Conservation (phyloP, 208 protist genomes). For the Acanthamoeba lenticulata region DNA sequence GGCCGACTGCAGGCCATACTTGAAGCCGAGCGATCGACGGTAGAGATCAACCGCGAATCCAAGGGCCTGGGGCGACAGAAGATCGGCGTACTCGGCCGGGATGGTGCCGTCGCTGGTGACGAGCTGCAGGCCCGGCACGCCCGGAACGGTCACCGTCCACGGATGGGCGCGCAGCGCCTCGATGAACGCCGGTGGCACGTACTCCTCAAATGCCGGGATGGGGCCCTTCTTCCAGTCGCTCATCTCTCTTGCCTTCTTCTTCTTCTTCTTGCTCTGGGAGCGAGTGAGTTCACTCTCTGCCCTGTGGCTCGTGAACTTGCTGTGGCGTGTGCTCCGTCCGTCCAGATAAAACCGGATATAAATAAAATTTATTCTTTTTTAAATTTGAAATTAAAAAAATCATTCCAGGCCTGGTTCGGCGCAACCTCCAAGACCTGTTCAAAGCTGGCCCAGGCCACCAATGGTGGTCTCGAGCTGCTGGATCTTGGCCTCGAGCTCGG, state of each 20-base stretch:
- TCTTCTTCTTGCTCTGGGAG: background rate
- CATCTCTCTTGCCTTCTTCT: too few species aligned
- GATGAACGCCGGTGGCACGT: conserved; percentile 13
- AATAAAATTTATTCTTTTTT: too few species aligned
- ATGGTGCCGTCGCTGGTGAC: background rate
- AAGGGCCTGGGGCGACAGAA: conserved; percentile 17
- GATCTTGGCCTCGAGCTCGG: conserved; percentile 8
- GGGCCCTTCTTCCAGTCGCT: background rate
- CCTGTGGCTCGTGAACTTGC: background rate
- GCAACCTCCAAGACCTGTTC: too few species aligned
- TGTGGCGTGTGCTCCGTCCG: background rate
- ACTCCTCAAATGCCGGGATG: conserved; percentile 50
- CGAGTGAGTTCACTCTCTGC: background rate
- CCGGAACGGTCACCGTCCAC: background rate
- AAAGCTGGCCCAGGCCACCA: background rate
- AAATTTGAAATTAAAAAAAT: background rate
- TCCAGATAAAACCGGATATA: background rate
- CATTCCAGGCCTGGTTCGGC: too few species aligned
- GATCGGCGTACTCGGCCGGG: background rate
- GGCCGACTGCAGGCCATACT: background rate
- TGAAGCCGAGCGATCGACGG: conserved; percentile 38
- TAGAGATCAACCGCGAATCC: conserved; percentile 37
- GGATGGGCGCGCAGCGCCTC: background rate
- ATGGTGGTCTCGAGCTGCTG: background rate
- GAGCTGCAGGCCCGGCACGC: conserved; percentile 16